Percentiles rank a stretch among this genome's conserved stretches.
Conservation (phyloP, 1,284 basidiomycete genomes). For the Moesziomyces sp. region DNA sequence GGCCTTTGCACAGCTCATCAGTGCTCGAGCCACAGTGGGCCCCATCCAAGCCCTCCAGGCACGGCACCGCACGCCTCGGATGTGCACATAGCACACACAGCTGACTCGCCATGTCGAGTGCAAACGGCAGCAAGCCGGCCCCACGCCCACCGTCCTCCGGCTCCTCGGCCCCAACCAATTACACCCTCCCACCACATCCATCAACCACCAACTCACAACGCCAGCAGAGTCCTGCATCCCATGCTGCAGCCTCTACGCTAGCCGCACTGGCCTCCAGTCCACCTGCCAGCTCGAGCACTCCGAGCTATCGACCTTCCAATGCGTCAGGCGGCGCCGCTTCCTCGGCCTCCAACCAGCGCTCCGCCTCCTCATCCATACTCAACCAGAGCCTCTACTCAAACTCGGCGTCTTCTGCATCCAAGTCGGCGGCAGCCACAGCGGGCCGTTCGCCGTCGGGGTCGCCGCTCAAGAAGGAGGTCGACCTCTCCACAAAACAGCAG, state of each 20-base stretch:
- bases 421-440: conserved; percentile 2
- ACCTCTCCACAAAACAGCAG: conserved; percentile 12
- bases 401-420: conserved; percentile 18
- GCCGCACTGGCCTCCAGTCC: conserved; percentile 39
- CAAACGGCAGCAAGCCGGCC: conserved; percentile 29
- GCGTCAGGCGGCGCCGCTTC: conserved; percentile 8
- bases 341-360: conserved; percentile 19
- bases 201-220: conserved; percentile 35
- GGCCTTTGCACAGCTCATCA: neutral
- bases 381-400: conserved; percentile 46
- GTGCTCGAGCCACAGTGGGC: neutral
- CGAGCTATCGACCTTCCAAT: conserved; percentile 4
- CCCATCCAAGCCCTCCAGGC: neutral
- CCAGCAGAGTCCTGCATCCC: conserved; percentile 36
- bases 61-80: conserved; percentile 2
- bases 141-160: conserved; percentile 16
- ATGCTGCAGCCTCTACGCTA: conserved; percentile 43
- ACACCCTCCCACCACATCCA: conserved; percentile 37
- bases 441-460: conserved; percentile 19
- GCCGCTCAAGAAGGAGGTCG: conserved; percentile 38
- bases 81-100: conserved; percentile 12
- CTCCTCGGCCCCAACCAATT: conserved; percentile 3
- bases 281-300: conserved; percentile 12
- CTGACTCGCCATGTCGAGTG: conserved; percentile 23
- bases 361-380: conserved; percentile 21